phyloP scores from a whole-genome alignment of 192 early-diverging fungal genomes.

The Neocallimastix lanati region DNA sequence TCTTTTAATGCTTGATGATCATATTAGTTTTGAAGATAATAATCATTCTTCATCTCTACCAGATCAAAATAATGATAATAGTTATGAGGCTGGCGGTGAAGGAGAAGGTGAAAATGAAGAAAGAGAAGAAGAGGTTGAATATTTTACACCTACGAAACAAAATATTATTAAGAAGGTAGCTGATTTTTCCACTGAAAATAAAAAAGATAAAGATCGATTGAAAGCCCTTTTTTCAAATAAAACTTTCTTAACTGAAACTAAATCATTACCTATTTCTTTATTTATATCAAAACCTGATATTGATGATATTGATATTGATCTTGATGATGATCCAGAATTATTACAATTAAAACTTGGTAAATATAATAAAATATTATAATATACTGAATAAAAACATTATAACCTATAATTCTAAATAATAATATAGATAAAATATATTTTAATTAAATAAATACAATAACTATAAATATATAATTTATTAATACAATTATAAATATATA shows the following conservation, averaged over 20 bases:
- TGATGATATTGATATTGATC: neutral
- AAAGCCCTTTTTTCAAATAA: neutral
- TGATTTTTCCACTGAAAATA: neutral
- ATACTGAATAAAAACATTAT: too few relatives aligned
- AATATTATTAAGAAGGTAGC: neutral
- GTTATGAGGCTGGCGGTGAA: neutral
- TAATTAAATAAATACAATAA: too few relatives aligned
- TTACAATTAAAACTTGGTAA: neutral
- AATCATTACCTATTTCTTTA: neutral
- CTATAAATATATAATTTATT: too few relatives aligned
- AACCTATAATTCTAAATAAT: too few relatives aligned
- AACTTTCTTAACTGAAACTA: neutral
- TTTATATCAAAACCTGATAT: neutral
- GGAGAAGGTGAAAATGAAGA: neutral
- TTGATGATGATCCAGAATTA: neutral
- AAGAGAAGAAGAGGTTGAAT: neutral
- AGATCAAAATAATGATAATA: too few relatives aligned
- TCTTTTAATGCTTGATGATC: too few relatives aligned
- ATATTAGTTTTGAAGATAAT: too few relatives aligned
- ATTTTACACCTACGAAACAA: neutral
- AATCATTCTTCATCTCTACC: too few relatives aligned
- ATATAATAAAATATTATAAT: too few relatives aligned
- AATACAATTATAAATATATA: too few relatives aligned
- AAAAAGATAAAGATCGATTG: neutral
- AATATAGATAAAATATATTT: too few relatives aligned